Conservation (phyloP, 768 basidiomycete species). For the Mrakia blollopis region DNA sequence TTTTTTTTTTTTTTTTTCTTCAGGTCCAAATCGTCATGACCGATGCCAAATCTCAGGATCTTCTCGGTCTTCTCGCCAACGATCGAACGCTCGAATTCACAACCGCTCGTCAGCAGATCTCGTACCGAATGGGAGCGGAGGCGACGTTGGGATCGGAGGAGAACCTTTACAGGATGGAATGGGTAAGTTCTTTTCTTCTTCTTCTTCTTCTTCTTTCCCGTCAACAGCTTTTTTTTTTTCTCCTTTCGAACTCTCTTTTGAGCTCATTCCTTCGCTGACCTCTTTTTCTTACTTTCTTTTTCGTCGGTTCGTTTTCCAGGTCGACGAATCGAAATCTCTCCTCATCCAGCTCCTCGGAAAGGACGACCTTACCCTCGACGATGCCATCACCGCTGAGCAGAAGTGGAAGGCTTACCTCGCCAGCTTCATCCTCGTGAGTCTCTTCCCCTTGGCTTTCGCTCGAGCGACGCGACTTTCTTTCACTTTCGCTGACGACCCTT, state of each 20-base stretch:
- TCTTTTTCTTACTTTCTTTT: not conserved
- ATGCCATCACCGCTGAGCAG: constrained; percentile 46
- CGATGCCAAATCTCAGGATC: constrained; percentile 65
- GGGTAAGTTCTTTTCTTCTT: constrained; percentile 39
- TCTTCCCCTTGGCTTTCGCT: not conserved
- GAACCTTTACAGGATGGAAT: constrained; percentile 49
- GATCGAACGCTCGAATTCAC: constrained; percentile 50
- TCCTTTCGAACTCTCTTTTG: no score
- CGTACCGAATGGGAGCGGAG: constrained; percentile 48
- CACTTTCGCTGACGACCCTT: not conserved
- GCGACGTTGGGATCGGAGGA: constrained; percentile 46
- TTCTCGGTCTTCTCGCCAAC: constrained; percentile 68
- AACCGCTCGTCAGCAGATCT: constrained; percentile 45
- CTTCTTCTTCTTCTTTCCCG: not conserved
- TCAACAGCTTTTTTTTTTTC: no score
- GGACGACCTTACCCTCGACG: constrained; percentile 49
- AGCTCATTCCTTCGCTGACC: not conserved
- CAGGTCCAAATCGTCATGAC: no score
- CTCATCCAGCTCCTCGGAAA: constrained; percentile 47
- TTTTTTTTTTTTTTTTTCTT: no score
- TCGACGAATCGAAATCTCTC: constrained; percentile 39
- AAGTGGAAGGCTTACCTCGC: constrained; percentile 49
- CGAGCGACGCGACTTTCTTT: not conserved
- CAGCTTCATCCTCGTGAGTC: constrained; percentile 45
- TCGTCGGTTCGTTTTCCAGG: constrained; percentile 34